Evolutionary conservation across 345 rosid genomes (phyloP), one percentile per base, ranked within the genome.

Genomic region (Diplotaxis tenuifolia): DNA sequence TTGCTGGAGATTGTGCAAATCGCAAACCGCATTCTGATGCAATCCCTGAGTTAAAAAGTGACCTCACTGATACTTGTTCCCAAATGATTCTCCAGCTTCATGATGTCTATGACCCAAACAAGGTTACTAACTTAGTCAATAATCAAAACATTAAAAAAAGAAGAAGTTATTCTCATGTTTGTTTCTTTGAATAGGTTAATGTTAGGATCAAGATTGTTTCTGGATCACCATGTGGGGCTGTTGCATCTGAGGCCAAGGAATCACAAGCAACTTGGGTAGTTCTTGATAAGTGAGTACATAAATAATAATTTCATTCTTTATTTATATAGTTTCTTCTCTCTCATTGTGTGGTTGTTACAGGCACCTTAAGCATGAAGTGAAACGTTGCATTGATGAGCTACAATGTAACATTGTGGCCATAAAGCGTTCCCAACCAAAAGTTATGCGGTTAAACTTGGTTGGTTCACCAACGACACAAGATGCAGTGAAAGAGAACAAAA

Each of bases 51-150:
- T 85, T 87, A 80, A 92, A 83, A 70, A 72, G 65, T 73, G 99
- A 92, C 57, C 86, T 92, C 18, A 88, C 94, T 0, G 94, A 95
- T 82, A 81, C 90, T n/a, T 96, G 96, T 83, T 92, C 99, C 18
- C 99, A 92, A 78, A 89, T 96, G 99, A 89, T 96, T 71, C 93
- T 96, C 72, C 99, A 86, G 81, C 96, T 96, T 53, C 99, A 89
- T 40, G 96, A 90, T 84, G 95, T 96, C 71, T 96, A 90, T 75
- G 98, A 96, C 79, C 97, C 96, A 50, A 89, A 90, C 72, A 96
- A 96, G 86, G 99, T 86, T 62, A 3, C 23, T 27, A 5, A 5
- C 50, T 9, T 14, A 25, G 12, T 59, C 72, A 16, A 8, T 20
- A 9, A 32, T 18, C 62, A 10, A 75, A 68, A 34, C 25, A 49